Conservation (phyloP, 768 basidiomycete species). For the Boletus fagicola region DNA sequence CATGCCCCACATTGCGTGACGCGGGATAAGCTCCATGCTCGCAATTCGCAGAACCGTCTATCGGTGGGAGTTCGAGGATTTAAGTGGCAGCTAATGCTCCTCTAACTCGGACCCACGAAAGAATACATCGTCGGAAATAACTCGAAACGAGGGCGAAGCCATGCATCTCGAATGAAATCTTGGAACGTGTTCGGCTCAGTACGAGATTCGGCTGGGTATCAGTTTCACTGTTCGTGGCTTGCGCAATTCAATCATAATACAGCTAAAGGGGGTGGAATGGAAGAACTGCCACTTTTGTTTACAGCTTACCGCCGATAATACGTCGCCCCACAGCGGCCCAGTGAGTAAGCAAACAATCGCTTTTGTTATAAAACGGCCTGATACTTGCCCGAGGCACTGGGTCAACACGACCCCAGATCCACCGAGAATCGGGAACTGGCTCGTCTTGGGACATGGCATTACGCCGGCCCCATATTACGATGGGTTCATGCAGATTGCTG, state of each 20-base stretch:
- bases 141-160: neutral
- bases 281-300: slow-evolving; percentile 1
- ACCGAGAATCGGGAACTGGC: neutral
- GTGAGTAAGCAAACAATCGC: neutral
- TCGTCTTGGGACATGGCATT: neutral
- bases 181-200: neutral
- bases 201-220: neutral
- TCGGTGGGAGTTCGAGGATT: neutral
- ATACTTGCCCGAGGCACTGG: neutral
- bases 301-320: neutral
- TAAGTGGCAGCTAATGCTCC: neutral
- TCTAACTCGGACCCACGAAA: neutral
- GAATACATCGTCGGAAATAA: neutral
- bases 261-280: slow-evolving; percentile 7
- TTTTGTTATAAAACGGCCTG: neutral
- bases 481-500: neutral
- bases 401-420: slow-evolving; percentile 6
- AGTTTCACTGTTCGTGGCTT: neutral
- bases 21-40: slow-evolving; percentile 3
- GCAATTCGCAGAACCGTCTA: neutral
- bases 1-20: slow-evolving; percentile 5
- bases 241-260: slow-evolving; percentile 2
- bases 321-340: neutral
- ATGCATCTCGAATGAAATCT: neutral
- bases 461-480: neutral